phyloP scores from a whole-genome alignment of 768 basidiomycete genomes.

The Daedaleopsis sinensis region DNA sequence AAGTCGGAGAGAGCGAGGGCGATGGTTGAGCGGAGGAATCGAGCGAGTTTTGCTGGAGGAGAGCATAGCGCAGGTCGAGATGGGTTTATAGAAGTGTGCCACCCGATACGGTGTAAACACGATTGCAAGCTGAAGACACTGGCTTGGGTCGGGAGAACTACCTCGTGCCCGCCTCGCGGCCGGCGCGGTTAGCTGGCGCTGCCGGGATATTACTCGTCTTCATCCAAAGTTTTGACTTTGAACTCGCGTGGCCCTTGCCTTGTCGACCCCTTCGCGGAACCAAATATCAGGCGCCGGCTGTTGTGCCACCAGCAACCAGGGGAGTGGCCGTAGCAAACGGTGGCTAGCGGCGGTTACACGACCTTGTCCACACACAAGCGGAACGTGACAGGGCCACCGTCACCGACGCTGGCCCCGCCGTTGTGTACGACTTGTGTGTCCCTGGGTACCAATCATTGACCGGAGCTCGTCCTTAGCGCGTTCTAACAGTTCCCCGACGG shows the following conservation, averaged over 20 bases:
- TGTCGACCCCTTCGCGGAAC: slow-evolving; percentile 13
- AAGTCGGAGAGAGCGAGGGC: slow-evolving; percentile 10
- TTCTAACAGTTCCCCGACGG: slow-evolving; percentile 5
- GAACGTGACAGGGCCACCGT: neutral
- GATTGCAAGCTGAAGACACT: slow-evolving; percentile 4
- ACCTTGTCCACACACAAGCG: neutral
- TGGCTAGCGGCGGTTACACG: neutral
- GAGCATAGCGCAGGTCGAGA: slow-evolving; percentile 1
- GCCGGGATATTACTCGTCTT: slow-evolving; percentile 11
- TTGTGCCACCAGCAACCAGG: neutral
- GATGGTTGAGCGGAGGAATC: slow-evolving; percentile 13
- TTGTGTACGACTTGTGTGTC: slow-evolving; percentile 11
- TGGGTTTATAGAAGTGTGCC: slow-evolving; percentile 11
- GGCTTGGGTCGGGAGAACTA: slow-evolving; percentile 6
- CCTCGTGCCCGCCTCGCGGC: slow-evolving; percentile 25
- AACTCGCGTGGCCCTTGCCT: slow-evolving; percentile 16
- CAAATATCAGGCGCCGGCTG: slow-evolving; percentile 1
- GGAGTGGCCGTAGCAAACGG: neutral
- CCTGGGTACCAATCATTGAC: slow-evolving; percentile 11
- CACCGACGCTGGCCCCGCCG: neutral
- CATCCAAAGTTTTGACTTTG: slow-evolving; percentile 16
- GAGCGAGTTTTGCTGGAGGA: neutral
- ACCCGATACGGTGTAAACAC: slow-evolving; percentile 17
- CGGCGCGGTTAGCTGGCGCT: slow-evolving; percentile 5
- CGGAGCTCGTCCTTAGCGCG: slow-evolving; percentile 5